Conservation (phyloP, 495 filamentous ascomycete genomes). For the Durotheca rogersii region DNA sequence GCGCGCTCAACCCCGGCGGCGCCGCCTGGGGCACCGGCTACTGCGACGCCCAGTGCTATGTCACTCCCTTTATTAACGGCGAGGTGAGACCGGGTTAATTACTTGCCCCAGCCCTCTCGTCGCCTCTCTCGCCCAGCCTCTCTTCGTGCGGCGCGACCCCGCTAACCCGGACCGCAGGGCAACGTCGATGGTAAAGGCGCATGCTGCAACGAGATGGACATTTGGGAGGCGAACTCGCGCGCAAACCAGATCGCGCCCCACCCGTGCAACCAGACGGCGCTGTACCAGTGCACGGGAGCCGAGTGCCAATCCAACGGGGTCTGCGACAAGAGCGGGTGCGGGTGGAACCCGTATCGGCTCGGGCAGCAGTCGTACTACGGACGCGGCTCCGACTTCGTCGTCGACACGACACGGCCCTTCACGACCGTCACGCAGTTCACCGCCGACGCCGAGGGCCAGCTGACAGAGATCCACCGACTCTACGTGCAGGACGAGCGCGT, state of each 20-base stretch:
- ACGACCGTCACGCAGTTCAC: constrained; percentile 70
- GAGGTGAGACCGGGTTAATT: constrained; percentile 36
- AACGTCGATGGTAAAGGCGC: constrained; percentile 51
- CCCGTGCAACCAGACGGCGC: constrained; percentile 49
- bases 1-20: constrained; percentile 58
- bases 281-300: constrained; percentile 51
- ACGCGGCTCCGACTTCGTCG: constrained; percentile 46
- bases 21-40: constrained; percentile 68
- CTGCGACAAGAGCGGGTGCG: constrained; percentile 68
- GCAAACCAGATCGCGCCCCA: constrained; percentile 61
- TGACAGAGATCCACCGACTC: constrained; percentile 58
- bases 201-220: constrained; percentile 65
- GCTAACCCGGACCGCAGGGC: constrained; percentile 28
- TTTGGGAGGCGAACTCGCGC: constrained; percentile 62
- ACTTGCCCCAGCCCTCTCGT: background rate
- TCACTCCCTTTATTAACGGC: constrained; percentile 59
- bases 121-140: background rate
- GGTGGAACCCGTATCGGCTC: constrained; percentile 63
- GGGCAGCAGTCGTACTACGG: constrained; percentile 57
- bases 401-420: constrained; percentile 62
- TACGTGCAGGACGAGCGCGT: constrained; percentile 63
- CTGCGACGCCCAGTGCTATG: constrained; percentile 67
- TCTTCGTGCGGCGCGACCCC: background rate
- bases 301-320: constrained; percentile 53
- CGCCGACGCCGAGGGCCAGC: constrained; percentile 50